These are phyloP conservation scores for Isatis lusitanica DNA, from an alignment of 441 rosid species.

Conservation along the genomic window DNA sequence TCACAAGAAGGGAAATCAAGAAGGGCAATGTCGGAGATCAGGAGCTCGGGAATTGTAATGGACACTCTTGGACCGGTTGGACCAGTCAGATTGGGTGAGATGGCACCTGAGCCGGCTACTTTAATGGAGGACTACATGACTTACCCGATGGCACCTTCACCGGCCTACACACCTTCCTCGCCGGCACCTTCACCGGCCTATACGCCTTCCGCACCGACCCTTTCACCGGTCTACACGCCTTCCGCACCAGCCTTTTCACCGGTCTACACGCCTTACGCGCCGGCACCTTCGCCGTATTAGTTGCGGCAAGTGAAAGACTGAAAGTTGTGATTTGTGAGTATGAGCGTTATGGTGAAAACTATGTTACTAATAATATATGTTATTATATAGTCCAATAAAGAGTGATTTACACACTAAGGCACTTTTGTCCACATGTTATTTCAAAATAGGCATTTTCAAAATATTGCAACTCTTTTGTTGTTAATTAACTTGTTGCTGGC, in stretches of 20 bases:
- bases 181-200: background rate
- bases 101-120: slow-evolving; percentile 28
- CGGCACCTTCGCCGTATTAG: slow-evolving; percentile 6
- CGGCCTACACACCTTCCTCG: background rate
- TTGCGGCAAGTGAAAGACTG: background rate
- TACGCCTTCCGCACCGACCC: background rate
- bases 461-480: too few species aligned
- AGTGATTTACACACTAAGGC: too few species aligned
- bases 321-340: too few species aligned
- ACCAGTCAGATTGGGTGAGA: slow-evolving; percentile 14
- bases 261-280: background rate
- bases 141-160: background rate
- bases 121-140: background rate
- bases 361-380: too few species aligned
- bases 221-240: background rate
- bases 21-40: slow-evolving; percentile 59
- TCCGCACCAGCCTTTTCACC: slow-evolving; percentile 8
- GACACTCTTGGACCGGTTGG: slow-evolving; percentile 33
- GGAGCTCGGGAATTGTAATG: slow-evolving; percentile 50
- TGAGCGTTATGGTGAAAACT: too few species aligned
- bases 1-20: slow-evolving; percentile 40
- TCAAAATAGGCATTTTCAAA: too few species aligned
- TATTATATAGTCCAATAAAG: too few species aligned
- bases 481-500: too few species aligned
- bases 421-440: too few species aligned